Conservation (phyloP, 768 basidiomycete species). For the Stropharia rugosoannulata region DNA sequence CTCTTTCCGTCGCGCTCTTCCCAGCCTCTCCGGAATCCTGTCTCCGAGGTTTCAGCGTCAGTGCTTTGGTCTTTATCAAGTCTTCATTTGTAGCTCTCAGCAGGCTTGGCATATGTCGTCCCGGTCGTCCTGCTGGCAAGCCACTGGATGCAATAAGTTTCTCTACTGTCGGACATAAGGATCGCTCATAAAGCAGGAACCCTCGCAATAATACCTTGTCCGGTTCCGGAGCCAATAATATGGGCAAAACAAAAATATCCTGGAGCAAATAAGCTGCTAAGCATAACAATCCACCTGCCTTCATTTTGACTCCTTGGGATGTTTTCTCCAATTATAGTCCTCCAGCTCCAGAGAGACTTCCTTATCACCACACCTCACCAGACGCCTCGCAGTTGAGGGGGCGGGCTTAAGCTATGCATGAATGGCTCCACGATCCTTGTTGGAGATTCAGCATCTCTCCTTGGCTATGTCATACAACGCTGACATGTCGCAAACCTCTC, state of each 20-base stretch:
- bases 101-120: no score
- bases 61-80: neutral
- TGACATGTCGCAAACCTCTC: neutral
- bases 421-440: no score
- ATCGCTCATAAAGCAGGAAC: neutral
- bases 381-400: no score
- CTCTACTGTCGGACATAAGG: neutral
- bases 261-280: neutral
- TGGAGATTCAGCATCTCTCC: no score
- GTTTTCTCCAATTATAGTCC: neutral
- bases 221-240: neutral
- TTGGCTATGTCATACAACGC: no score
- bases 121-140: neutral
- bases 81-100: no score
- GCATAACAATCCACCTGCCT: neutral
- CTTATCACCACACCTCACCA: no score
- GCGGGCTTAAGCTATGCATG: no score
- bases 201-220: no score
- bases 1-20: neutral
- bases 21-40: neutral
- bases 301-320: neutral
- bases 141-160: neutral
- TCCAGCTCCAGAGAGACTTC: neutral
- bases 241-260: neutral
- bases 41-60: slow-evolving; percentile 5